These are phyloP conservation scores for Lumnitzera racemosa DNA, from an alignment of 345 rosid genomes.

Conservation along the genomic window DNA sequence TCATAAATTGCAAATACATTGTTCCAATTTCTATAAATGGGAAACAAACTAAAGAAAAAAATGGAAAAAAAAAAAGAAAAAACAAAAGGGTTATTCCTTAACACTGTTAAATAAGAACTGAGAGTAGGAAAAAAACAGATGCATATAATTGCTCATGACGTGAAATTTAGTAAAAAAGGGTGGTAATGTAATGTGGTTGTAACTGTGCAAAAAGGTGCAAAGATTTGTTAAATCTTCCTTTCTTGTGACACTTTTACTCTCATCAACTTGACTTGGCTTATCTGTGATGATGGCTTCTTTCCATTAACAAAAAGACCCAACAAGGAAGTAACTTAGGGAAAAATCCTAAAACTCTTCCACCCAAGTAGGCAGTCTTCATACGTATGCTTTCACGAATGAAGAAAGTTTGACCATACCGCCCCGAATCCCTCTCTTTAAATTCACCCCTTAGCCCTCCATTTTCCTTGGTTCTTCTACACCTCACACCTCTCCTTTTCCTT, in stretches of 20 bases:
- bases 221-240: conserved; percentile 78
- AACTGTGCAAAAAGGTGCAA: conserved; percentile 71
- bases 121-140: background rate
- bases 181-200: conserved; percentile 49
- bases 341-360: conserved; percentile 46
- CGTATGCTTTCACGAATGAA: conserved; percentile 44
- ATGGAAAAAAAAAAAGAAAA: no score
- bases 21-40: conserved; percentile 8
- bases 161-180: conserved; percentile 30
- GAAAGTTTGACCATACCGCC: conserved; percentile 53
- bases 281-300: conserved; percentile 27
- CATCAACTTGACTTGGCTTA: conserved; percentile 52
- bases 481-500: conserved; percentile 20
- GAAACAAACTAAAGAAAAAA: background rate
- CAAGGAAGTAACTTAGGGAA: conserved; percentile 28
- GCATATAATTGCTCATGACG: no score
- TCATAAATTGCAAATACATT: background rate
- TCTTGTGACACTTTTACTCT: conserved; percentile 37
- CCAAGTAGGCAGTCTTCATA: conserved; percentile 59
- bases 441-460: conserved; percentile 30
- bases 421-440: conserved; percentile 45
- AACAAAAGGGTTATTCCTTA: background rate
- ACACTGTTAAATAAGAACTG: background rate
- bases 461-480: conserved; percentile 30
- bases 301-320: conserved; percentile 22